Evolutionary conservation across 768 basidiomycete species (phyloP).

Genomic region (Termitomyces sp.): DNA sequence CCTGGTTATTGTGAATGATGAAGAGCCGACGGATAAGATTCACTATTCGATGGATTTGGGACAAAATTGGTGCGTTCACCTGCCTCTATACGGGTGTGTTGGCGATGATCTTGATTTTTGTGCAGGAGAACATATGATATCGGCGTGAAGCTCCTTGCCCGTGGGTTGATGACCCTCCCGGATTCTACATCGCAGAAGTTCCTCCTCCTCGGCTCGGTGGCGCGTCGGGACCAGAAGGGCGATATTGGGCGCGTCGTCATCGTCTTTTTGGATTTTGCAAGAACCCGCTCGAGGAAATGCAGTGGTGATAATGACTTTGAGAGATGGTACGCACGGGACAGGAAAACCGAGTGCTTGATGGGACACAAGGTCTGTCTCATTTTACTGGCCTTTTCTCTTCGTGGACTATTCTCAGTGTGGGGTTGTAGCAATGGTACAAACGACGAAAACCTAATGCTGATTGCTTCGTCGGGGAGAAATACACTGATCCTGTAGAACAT

Average conservation of each 20-base stretch:
- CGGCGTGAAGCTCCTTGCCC: conserved; percentile 66
- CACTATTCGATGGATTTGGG: conserved; percentile 84
- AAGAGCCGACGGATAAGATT: conserved; percentile 64
- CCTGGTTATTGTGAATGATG: conserved; percentile 80
- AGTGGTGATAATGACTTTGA: conserved; percentile 65
- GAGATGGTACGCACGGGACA: conserved; percentile 77
- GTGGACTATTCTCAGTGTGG: neutral
- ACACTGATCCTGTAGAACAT: conserved; percentile 76
- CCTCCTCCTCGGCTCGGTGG: conserved; percentile 77
- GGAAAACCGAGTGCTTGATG: conserved; percentile 79
- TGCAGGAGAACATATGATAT: conserved; percentile 68
- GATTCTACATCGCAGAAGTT: conserved; percentile 98
- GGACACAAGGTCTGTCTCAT: conserved; percentile 72
- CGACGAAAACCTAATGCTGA: conserved; percentile 79
- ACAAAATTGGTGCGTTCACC: conserved; percentile 57
- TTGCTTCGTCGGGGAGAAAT: conserved; percentile 92
- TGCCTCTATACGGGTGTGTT: neutral
- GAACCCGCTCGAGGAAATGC: conserved; percentile 68
- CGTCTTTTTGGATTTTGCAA: conserved; percentile 81
- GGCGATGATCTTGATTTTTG: neutral
- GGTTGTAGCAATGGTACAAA: conserved; percentile 86
- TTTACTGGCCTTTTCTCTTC: neutral
- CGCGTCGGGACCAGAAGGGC: conserved; percentile 52
- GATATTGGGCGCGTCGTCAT: conserved; percentile 60
- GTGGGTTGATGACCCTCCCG: conserved; percentile 81